Evolutionary conservation across 106 monocot species (phyloP), one percentile per base, ranked within the genome.

Genomic region (Iris macrosiphon): DNA sequence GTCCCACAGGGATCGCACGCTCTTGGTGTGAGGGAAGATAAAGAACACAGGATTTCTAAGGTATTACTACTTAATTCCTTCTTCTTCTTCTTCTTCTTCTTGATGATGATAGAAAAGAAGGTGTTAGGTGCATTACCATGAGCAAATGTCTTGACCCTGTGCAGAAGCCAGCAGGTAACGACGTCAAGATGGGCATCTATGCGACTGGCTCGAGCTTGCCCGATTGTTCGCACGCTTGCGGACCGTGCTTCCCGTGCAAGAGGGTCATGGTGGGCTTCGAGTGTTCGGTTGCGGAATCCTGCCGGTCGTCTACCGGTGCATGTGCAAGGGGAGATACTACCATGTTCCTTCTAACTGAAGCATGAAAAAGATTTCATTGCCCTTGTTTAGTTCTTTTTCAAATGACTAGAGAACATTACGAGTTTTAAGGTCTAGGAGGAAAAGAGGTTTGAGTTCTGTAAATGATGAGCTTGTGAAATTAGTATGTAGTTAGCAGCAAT

Each of bases 191-290:
- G 19, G 49, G 27, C 1, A 32, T 61, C 9, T 46, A 65, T 15
- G 66, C 72, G 4, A 71, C 78, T 9, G 83, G 83, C 1, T 93
- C 93, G 31, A 83, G 77, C 56, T 40, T 93, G 75, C 87, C 88
- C 3, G 80, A 84, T 60, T 93, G 83, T 59, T 72, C 80, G 28
- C 80, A 93, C 38, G 87, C 93, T 1, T 93, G 93, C 55, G 87
- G 93, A 28, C 70, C 93, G 20, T 93, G 88, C 69, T 80, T 54
- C 29, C 93, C 80, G 16, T 93, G 93, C 80, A 68, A 64, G 49
- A 67, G 79, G 49, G 83, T 93, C 35, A 93, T 78, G 75, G 83
- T 93, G 49, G 81, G 72, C 77, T 88, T 84, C 72, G 49, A 74
- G 69, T 93, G 93, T 42, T 86, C 93, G 23, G 31, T 70, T 7